A percentile compares a stretch with the other conserved stretches of the same genome.
phyloP scores from a whole-genome alignment of 1,284 basidiomycete genomes.

The Heliocybe sulcata region DNA sequence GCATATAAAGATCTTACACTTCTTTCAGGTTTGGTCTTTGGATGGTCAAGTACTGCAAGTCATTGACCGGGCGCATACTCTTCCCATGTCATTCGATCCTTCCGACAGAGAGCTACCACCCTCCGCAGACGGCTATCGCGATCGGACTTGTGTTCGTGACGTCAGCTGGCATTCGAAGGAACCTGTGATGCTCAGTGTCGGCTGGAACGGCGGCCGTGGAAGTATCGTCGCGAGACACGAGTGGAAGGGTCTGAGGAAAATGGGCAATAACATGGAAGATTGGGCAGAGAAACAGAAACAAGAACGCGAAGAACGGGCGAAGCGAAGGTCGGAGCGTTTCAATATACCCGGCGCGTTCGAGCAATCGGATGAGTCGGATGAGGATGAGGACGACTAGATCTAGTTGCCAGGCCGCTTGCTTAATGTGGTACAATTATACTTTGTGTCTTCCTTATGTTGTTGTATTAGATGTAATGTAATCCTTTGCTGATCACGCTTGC shows the following conservation, averaged over 20 bases:
- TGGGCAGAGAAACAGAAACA: conserved; percentile 50
- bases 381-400: conserved; percentile 7
- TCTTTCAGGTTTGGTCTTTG: conserved; percentile 82
- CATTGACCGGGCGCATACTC: conserved; percentile 72
- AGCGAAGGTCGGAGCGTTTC: conserved; percentile 6
- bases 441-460: background rate
- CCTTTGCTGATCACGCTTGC: no score
- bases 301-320: conserved; percentile 22
- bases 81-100: conserved; percentile 66
- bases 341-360: conserved; percentile 18
- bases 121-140: conserved; percentile 15
- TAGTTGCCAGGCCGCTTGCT: background rate
- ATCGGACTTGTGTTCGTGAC: conserved; percentile 72
- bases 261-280: conserved; percentile 63
- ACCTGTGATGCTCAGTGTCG: conserved; percentile 87
- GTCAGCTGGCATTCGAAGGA: conserved; percentile 89
- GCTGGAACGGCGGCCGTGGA: conserved; percentile 68
- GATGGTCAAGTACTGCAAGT: conserved; percentile 84
- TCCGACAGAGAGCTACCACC: conserved; percentile 42
- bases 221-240: conserved; percentile 86
- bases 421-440: background rate
- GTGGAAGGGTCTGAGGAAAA: conserved; percentile 86
- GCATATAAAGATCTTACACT: conserved; percentile 7
- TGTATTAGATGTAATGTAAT: background rate
- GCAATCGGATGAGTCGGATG: background rate